Base-by-base conservation (phyloP, 1,139 yeast genomes). In the Diutina mesorugosa region DNA sequence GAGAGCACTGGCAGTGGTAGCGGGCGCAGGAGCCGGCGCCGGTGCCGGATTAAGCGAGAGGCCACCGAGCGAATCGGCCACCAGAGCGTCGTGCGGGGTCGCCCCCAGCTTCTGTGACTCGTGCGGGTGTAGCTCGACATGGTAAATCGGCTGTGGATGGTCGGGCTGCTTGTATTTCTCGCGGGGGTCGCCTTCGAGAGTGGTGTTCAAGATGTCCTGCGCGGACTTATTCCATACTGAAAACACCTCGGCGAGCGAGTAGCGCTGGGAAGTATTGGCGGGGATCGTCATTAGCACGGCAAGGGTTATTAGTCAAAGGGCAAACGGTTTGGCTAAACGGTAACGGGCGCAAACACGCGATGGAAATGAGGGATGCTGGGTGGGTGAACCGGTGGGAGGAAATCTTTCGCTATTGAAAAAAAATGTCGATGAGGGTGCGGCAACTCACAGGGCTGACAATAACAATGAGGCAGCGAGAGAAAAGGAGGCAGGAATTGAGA, bases 221-320 rank as follows among this genome's bases (percentile, higher is more conserved):
- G 45, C 18, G n/a, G 53, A n/a, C 32, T 50, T n/a, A 12, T 30
- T 32, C 53, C 53, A 50, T 4, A 50, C 53, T 28, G 28, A 38
- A 32, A 50, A 50, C 45, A 50, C 53, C 18, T 50, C 53, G 53
- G 53, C 53, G 21, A 50, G 53, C 41, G 53, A 16, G 28, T 50
- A 50, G 32, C 53, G 53, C 14, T 50, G 26, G 35, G 45, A n/a
- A 4, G 53, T 50, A 18, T 50, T 50, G 45, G 45, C 41, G 21
- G 53, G 45, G 32, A 50, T 50, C 18, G 32, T 50, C 53, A 50
- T 50, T 47, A 35, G 32, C 47, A 18, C 8, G 48, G 48, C 2
- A 4, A 3, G 26, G 26, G 3, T 21, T 21, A 2, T 21, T 21
- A 21, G 26, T 21, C 3, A 21, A 21, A 32, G 5, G 5, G 35